Evolutionary conservation across 1,284 basidiomycete genomes (phyloP).

Genomic region (Rhizopogon parksii): DNA sequence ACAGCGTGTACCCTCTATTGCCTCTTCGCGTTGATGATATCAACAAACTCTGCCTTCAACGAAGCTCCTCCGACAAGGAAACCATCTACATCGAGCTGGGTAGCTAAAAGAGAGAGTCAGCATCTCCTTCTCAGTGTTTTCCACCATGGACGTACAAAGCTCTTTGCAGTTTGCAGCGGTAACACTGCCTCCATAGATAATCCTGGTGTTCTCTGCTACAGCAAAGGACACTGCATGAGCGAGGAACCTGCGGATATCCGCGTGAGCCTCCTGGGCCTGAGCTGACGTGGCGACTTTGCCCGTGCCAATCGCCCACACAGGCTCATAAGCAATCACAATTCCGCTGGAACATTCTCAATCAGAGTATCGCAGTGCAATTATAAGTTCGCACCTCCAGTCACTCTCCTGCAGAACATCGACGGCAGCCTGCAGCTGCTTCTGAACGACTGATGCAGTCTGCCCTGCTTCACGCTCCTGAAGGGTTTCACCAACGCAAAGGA

Average conservation of each 20-base stretch:
- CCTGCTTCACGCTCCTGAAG: constrained; percentile 82
- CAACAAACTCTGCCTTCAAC: constrained; percentile 93
- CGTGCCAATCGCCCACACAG: constrained; percentile 98
- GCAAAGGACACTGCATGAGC: constrained; percentile 55
- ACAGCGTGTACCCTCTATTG: constrained; percentile 5
- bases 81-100: constrained; percentile 88
- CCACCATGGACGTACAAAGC: constrained; percentile 53
- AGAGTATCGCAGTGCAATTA: neutral
- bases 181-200: constrained; percentile 97
- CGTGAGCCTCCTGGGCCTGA: constrained; percentile 94
- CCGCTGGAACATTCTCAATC: constrained; percentile 43
- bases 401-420: constrained; percentile 54
- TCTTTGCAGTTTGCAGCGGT: constrained; percentile 84
- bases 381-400: constrained; percentile 70
- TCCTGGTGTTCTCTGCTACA: constrained; percentile 73
- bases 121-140: too few relatives aligned
- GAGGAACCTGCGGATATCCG: constrained; percentile 78
- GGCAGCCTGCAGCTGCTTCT: constrained; percentile 79
- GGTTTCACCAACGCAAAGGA: constrained; percentile 96
- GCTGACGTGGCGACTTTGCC: constrained; percentile 88
- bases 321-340: constrained; percentile 93
- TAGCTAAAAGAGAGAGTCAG: constrained; percentile 36
- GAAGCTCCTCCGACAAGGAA: constrained; percentile 98
- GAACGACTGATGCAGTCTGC: constrained; percentile 76
- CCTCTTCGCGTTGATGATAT: constrained; percentile 79